Evolutionary conservation across 1,284 basidiomycete species (phyloP).

Genomic region (Rhodotorula sp.): DNA sequence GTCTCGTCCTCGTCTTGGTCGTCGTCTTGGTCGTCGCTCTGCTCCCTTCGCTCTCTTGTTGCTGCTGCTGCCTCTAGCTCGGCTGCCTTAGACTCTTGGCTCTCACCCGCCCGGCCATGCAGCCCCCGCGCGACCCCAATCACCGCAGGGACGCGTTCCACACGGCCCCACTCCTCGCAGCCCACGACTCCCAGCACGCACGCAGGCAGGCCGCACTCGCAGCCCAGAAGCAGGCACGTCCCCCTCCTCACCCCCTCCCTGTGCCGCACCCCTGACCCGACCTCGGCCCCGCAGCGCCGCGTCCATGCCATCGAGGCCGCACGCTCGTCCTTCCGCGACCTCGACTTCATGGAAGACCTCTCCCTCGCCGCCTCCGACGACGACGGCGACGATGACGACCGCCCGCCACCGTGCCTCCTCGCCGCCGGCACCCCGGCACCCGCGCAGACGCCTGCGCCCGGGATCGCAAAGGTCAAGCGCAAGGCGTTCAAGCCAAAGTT

Average conservation of each 20-base stretch:
- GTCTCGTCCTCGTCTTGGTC: not conserved
- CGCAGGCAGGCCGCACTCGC: conserved; percentile 6
- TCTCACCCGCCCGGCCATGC: not conserved
- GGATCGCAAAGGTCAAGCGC: conserved; percentile 12
- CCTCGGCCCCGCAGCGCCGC: not conserved
- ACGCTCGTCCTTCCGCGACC: conserved; percentile 11
- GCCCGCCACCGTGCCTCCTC: not conserved
- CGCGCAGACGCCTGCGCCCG: not conserved
- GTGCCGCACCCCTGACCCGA: not conserved
- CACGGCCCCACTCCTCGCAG: not conserved
- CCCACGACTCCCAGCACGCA: not conserved
- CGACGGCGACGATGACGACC: conserved; percentile 5
- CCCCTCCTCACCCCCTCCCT: fast-evolving
- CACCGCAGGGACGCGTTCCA: conserved; percentile 6
- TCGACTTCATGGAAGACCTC: conserved; percentile 33
- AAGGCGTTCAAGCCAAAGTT: conserved; percentile 24
- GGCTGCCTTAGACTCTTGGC: no score
- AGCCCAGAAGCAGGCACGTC: conserved; percentile 9
- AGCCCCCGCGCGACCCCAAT: not conserved
- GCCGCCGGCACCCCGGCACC: not conserved
- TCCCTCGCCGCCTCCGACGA: conserved; percentile 11
- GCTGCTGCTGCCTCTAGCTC: not conserved
- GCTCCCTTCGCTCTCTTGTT: not conserved
- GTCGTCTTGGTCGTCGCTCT: not conserved
- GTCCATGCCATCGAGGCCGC: conserved; percentile 35